Percentiles rank a stretch among this genome's conserved stretches.
Conservation (phyloP, 2,329 filamentous ascomycete genomes). For the Microascus cirrosus region DNA sequence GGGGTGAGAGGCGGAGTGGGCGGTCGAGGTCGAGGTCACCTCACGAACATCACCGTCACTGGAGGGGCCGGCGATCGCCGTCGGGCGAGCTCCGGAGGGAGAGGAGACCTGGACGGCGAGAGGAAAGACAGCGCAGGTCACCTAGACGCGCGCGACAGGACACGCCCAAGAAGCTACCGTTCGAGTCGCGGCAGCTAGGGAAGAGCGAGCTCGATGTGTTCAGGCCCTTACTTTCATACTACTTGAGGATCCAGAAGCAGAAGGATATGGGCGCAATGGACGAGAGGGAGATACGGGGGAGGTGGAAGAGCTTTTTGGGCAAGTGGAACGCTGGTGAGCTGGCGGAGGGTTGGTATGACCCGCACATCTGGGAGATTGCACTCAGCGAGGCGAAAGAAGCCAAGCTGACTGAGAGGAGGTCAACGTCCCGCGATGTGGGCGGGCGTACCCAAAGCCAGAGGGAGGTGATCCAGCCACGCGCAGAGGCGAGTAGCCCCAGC, state of each 20-base stretch:
- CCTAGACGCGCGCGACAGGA: not conserved
- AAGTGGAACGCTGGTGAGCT: constrained; percentile 91
- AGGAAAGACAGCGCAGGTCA: not conserved
- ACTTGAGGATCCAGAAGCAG: constrained; percentile 80
- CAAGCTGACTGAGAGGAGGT: constrained; percentile 6
- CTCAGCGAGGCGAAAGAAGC: constrained; percentile 7
- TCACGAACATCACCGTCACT: not conserved
- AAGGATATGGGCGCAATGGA: constrained; percentile 57
- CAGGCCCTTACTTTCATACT: constrained; percentile 66
- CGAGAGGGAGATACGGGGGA: constrained; percentile 64
- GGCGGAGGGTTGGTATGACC: constrained; percentile 88
- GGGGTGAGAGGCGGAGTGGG: not conserved
- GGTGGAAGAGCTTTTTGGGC: constrained; percentile 87
- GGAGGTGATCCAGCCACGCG: not conserved
- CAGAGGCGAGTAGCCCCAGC: not conserved
- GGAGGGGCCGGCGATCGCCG: not conserved
- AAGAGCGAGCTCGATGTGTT: constrained; percentile 59
- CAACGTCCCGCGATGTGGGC: not conserved
- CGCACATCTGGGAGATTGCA: constrained; percentile 43
- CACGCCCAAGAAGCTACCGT: constrained; percentile 40
- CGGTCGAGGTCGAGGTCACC: constrained; percentile 1
- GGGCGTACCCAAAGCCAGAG: constrained; percentile 5
- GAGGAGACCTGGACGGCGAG: not conserved
- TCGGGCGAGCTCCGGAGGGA: not conserved
- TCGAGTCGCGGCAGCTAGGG: constrained; percentile 51